These are phyloP conservation scores for Cutaneotrichosporon mucoides DNA, from an alignment of 1,284 basidiomycete species.

Conservation along the genomic window DNA sequence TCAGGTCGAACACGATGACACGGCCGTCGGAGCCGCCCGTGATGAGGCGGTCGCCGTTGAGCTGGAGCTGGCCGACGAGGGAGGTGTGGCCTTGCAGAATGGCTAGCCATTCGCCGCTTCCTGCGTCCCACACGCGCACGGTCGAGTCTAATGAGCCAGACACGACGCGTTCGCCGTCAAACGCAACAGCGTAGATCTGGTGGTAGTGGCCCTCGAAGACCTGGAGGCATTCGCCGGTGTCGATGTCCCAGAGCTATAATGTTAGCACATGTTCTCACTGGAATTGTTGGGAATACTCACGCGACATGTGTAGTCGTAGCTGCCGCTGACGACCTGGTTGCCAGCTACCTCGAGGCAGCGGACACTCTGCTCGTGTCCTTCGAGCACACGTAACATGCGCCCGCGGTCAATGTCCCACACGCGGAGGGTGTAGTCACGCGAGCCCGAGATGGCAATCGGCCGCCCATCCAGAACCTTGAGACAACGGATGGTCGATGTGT, in stretches of 20 bases:
- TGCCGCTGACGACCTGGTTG: constrained; percentile 75
- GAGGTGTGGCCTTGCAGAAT: constrained; percentile 90
- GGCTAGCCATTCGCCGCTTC: constrained; percentile 72
- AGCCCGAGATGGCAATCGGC: constrained; percentile 84
- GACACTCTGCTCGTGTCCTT: constrained; percentile 78
- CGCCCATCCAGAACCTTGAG: constrained; percentile 80
- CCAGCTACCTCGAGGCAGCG: constrained; percentile 84
- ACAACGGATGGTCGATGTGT: constrained; percentile 88
- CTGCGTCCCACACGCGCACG: constrained; percentile 80
- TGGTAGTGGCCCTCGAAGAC: constrained; percentile 83
- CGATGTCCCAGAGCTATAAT: constrained; percentile 70
- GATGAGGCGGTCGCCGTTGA: constrained; percentile 68
- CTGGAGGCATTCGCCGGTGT: constrained; percentile 79
- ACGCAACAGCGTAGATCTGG: constrained; percentile 90
- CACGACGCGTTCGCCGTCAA: constrained; percentile 78
- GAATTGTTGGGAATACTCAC: constrained; percentile 52
- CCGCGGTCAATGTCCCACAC: constrained; percentile 93
- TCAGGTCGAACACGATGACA: constrained; percentile 81
- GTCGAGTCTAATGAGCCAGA: constrained; percentile 92
- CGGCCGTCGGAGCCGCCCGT: constrained; percentile 93
- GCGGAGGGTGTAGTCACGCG: constrained; percentile 76
- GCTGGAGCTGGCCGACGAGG: constrained; percentile 88
- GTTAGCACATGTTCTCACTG: constrained; percentile 2
- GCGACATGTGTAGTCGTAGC: constrained; percentile 79
- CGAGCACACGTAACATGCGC: constrained; percentile 61